Conservation (phyloP, 768 basidiomycete species). For the Tulasnella sp. region DNA sequence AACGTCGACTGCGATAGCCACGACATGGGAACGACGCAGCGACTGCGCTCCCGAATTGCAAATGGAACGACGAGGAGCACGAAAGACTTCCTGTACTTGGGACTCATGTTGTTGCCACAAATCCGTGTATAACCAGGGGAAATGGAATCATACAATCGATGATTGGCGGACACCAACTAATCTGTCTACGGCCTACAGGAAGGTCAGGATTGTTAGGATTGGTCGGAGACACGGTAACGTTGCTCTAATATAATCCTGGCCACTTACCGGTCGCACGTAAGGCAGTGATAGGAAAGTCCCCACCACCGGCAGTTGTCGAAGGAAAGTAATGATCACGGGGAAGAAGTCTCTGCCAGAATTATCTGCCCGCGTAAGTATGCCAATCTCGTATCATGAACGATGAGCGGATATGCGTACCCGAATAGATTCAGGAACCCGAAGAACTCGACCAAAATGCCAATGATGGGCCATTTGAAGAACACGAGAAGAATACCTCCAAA, state of each 20-base stretch:
- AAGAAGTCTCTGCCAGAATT: slow-evolving; percentile 80
- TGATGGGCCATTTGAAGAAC: slow-evolving; percentile 90
- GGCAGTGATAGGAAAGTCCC: slow-evolving; percentile 81
- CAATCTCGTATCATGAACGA: not conserved
- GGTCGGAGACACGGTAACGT: not conserved
- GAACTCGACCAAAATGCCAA: slow-evolving; percentile 87
- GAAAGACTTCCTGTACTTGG: not conserved
- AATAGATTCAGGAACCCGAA: slow-evolving; percentile 98
- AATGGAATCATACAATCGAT: slow-evolving; percentile 11
- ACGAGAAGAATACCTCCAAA: slow-evolving; percentile 85
- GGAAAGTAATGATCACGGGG: slow-evolving; percentile 95
- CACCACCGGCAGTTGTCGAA: slow-evolving; percentile 87
- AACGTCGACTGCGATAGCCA: too few relatives aligned
- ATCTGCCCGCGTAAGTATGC: not conserved
- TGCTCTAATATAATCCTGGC: not conserved
- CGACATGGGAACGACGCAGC: too few relatives aligned
- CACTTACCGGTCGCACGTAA: slow-evolving; percentile 65
- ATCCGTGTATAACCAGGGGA: not conserved
- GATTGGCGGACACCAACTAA: slow-evolving; percentile 11
- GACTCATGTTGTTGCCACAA: not conserved
- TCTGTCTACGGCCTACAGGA: slow-evolving; percentile 11
- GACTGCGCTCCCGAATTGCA: too few relatives aligned
- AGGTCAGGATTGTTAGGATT: not conserved
- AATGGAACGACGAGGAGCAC: too few relatives aligned
- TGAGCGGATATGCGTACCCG: slow-evolving; percentile 51